phyloP scores from a whole-genome alignment of 257 asterid species.

The Solanum habrochaites region DNA sequence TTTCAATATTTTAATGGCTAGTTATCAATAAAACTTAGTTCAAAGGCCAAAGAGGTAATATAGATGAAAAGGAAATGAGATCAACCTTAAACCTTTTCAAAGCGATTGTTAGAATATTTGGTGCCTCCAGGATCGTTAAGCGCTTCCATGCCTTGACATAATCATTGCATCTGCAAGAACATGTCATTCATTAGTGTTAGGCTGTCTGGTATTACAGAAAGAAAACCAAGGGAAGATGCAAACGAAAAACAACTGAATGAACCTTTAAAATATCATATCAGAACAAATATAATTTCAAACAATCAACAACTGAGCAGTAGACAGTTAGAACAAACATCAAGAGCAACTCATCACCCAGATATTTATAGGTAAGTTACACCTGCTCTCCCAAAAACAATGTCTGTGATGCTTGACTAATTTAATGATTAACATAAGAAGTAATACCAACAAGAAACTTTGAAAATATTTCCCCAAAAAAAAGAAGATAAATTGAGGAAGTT shows the following conservation, averaged over 20 bases:
- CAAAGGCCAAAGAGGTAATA: neutral
- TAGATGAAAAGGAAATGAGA: neutral
- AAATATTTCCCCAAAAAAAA: neutral
- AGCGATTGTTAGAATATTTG: constrained; percentile 91
- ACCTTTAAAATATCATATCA: neutral
- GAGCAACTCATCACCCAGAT: neutral
- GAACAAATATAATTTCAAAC: neutral
- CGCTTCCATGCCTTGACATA: constrained; percentile 97
- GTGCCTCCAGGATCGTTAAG: constrained; percentile 59
- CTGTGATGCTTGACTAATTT: neutral
- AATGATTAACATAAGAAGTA: neutral
- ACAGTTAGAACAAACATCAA: neutral
- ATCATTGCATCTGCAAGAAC: constrained; percentile 72
- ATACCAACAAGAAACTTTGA: neutral
- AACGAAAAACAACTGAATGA: neutral
- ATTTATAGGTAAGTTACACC: neutral
- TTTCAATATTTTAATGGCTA: neutral
- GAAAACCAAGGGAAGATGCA: neutral
- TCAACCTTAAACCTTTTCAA: constrained; percentile 93
- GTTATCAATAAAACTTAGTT: neutral
- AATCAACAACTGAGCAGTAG: neutral
- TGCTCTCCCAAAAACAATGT: neutral
- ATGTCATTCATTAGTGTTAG: neutral
- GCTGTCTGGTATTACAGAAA: neutral
- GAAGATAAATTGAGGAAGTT: neutral